Conservation (phyloP, 1,284 basidiomycete genomes). For the Austroboletus rostrupii region DNA sequence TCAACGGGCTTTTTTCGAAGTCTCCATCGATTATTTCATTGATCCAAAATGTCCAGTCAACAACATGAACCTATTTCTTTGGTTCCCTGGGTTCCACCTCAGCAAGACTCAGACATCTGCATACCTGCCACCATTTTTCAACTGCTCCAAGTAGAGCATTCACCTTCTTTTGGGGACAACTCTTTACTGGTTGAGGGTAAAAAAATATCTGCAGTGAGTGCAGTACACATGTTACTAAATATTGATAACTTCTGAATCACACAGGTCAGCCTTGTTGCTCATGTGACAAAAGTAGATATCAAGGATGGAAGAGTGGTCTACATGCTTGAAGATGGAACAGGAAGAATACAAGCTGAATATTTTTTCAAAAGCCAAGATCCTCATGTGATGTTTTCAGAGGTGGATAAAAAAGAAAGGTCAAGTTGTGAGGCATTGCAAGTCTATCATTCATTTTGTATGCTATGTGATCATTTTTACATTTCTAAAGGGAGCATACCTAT, state of each 20-base stretch:
- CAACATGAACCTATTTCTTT: slow-evolving; percentile 4
- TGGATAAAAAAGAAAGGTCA: slow-evolving; percentile 13
- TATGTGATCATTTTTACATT: not conserved
- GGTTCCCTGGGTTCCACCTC: not conserved
- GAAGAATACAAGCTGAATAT: slow-evolving; percentile 18
- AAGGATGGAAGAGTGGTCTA: slow-evolving; percentile 1
- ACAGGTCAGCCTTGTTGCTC: slow-evolving; percentile 25
- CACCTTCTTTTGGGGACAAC: slow-evolving; percentile 8
- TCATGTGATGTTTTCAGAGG: not conserved
- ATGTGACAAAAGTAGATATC: slow-evolving; percentile 14
- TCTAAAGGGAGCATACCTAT: slow-evolving; percentile 18
- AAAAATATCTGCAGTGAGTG: slow-evolving; percentile 16
- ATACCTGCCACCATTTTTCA: slow-evolving; percentile 28
- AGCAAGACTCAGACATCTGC: slow-evolving; percentile 1
- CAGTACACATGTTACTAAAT: slow-evolving; percentile 5
- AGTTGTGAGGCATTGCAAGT: slow-evolving; percentile 16
- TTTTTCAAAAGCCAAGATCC: not conserved
- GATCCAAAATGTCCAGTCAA: slow-evolving; percentile 13
- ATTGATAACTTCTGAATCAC: not conserved
- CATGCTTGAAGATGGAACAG: slow-evolving; percentile 30
- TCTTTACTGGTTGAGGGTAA: slow-evolving; percentile 15
- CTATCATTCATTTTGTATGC: not conserved
- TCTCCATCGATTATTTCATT: not conserved
- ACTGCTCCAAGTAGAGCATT: slow-evolving; percentile 14
- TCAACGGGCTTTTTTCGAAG: not conserved